Evolutionary conservation across 768 basidiomycete species (phyloP).

Genomic region (Suillus cothurnatus): DNA sequence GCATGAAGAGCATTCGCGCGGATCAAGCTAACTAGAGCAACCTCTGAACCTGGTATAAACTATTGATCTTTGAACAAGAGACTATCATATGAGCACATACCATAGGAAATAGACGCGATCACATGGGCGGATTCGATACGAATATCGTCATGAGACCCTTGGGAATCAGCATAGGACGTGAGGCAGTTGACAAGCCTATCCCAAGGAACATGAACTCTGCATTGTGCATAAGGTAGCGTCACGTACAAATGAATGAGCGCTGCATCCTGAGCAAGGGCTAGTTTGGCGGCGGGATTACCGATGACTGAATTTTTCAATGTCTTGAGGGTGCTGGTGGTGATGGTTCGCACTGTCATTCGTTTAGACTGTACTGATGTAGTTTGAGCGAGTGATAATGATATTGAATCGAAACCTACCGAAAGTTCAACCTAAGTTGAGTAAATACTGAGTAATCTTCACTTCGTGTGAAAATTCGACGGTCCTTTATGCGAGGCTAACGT

Average conservation of each 20-base stretch:
- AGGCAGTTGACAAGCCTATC: slow-evolving; percentile 64
- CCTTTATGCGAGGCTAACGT: too few species aligned
- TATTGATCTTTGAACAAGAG: not conserved
- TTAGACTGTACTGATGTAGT: not conserved
- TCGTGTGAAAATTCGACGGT: too few species aligned
- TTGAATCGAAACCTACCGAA: not conserved
- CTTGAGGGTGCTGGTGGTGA: slow-evolving; percentile 48
- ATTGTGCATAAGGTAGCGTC: not conserved
- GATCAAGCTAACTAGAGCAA: slow-evolving; percentile 59
- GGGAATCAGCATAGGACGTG: slow-evolving; percentile 35
- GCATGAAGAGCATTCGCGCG: slow-evolving; percentile 58
- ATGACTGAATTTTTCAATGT: slow-evolving; percentile 75
- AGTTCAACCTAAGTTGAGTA: not conserved
- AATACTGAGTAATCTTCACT: not conserved
- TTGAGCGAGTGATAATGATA: not conserved
- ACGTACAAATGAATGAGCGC: slow-evolving; percentile 58
- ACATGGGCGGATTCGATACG: slow-evolving; percentile 77
- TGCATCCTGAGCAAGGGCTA: slow-evolving; percentile 55
- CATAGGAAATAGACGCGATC: slow-evolving; percentile 72
- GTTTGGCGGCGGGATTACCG: slow-evolving; percentile 77
- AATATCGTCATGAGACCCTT: slow-evolving; percentile 49
- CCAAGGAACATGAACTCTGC: not conserved
- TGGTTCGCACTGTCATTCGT: slow-evolving; percentile 33
- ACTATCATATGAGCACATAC: slow-evolving; percentile 30
- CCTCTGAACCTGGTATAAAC: slow-evolving; percentile 49